A percentile compares a stretch with the other conserved stretches of the same genome.
phyloP scores from a whole-genome alignment of 1,139 yeast genomes.

The Protomyces gravidus region DNA sequence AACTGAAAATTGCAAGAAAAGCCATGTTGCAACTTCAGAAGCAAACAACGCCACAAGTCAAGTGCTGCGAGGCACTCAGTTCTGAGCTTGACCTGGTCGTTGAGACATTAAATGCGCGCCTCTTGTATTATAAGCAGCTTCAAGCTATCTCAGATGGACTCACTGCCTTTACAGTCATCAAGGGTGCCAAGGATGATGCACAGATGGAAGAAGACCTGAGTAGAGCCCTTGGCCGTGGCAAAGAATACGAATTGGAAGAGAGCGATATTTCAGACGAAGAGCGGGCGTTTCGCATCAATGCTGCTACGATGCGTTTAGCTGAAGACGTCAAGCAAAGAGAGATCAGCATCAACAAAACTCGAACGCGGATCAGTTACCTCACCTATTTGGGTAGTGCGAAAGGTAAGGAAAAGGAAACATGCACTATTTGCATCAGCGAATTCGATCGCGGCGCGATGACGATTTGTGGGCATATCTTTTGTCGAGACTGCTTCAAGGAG shows the following conservation, averaged over 20 bases:
- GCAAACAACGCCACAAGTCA: neutral
- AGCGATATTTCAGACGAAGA: conserved; percentile 33
- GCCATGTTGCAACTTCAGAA: conserved; percentile 28
- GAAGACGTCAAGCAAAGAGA: conserved; percentile 19
- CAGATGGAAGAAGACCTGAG: conserved; percentile 2
- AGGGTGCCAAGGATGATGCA: neutral
- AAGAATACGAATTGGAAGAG: conserved; percentile 7
- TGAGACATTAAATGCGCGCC: conserved; percentile 60
- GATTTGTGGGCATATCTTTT: conserved; percentile 45
- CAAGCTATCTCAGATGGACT: conserved; percentile 84
- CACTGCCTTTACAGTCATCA: conserved; percentile 33
- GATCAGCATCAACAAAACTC: conserved; percentile 30
- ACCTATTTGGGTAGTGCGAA: conserved; percentile 45
- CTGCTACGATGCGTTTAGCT: conserved; percentile 26
- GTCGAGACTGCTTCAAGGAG: conserved; percentile 59
- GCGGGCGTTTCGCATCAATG: conserved; percentile 33
- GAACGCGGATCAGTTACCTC: conserved; percentile 54
- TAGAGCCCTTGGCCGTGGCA: conserved; percentile 11
- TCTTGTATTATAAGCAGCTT: conserved; percentile 75
- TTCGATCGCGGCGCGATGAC: conserved; percentile 56
- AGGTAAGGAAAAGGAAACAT: conserved; percentile 46
- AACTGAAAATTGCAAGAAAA: conserved; percentile 5
- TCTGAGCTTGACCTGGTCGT: conserved; percentile 41
- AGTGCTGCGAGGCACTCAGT: conserved; percentile 36
- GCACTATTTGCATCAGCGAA: conserved; percentile 70